These are phyloP conservation scores for Naganishia antarctica DNA, from an alignment of 768 basidiomycete species.

Conservation along the genomic window DNA sequence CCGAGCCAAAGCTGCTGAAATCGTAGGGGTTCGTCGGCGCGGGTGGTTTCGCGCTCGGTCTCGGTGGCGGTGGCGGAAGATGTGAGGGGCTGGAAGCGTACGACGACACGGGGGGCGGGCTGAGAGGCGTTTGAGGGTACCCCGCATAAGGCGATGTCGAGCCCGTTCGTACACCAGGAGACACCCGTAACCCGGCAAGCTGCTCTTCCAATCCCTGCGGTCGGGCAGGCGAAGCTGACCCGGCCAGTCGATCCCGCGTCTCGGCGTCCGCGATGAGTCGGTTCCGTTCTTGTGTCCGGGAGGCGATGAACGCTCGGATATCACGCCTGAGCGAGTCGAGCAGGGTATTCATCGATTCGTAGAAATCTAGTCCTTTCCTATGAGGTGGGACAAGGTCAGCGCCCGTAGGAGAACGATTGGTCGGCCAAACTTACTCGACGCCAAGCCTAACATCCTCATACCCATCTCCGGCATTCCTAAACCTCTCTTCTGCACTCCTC, in stretches of 20 bases:
- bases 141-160: conserved; percentile 30
- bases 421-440: conserved; percentile 59
- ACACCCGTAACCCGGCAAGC: conserved; percentile 29
- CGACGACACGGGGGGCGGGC: conserved; percentile 53
- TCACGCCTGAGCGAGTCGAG: conserved; percentile 59
- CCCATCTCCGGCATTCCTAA: conserved; percentile 70
- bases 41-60: conserved; percentile 35
- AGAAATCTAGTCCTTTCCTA: conserved; percentile 86
- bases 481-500: conserved; percentile 68
- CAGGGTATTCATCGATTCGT: conserved; percentile 69
- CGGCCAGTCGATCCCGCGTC: conserved; percentile 61
- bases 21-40: conserved; percentile 40
- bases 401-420: neutral
- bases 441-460: conserved; percentile 86
- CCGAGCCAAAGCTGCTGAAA: conserved; percentile 34
- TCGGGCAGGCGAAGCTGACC: conserved; percentile 44
- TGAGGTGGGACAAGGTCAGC: conserved; percentile 14
- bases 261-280: conserved; percentile 65
- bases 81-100: conserved; percentile 49
- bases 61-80: conserved; percentile 42
- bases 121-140: conserved; percentile 25
- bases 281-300: conserved; percentile 67
- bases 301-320: conserved; percentile 60
- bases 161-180: conserved; percentile 15
- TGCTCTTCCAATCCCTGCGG: conserved; percentile 37